These are phyloP conservation scores for Claviceps citrina DNA, from an alignment of 2,329 filamentous ascomycete genomes.

Conservation along the genomic window DNA sequence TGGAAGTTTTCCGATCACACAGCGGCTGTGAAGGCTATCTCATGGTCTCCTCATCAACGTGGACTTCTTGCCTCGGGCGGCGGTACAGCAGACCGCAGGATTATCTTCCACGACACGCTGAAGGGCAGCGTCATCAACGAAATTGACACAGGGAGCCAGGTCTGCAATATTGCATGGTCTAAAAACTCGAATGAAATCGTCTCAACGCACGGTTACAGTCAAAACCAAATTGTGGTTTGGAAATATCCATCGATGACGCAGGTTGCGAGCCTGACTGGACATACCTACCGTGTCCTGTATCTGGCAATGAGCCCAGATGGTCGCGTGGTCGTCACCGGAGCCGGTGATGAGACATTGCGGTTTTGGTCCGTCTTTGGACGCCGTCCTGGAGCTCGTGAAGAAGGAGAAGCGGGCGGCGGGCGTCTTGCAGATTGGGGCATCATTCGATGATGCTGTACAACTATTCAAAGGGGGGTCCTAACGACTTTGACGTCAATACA, in stretches of 20 bases:
- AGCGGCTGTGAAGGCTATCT: slow-evolving; percentile 91
- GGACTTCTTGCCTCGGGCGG: slow-evolving; percentile 90
- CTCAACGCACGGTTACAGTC: slow-evolving; percentile 89
- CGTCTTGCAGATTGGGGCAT: slow-evolving; percentile 67
- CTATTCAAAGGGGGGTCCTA: no score
- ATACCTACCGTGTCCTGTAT: slow-evolving; percentile 92
- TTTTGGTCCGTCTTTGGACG: slow-evolving; percentile 96
- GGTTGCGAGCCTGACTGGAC: slow-evolving; percentile 84
- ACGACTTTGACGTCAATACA: not conserved
- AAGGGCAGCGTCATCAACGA: slow-evolving; percentile 71
- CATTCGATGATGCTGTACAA: slow-evolving; percentile 40
- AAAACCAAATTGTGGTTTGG: slow-evolving; percentile 98
- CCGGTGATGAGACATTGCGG: slow-evolving; percentile 84
- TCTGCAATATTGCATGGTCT: slow-evolving; percentile 96
- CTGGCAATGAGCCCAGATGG: slow-evolving; percentile 96
- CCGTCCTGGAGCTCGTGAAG: slow-evolving; percentile 56
- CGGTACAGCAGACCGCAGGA: slow-evolving; percentile 86
- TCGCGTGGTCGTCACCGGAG: slow-evolving; percentile 83
- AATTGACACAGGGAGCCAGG: slow-evolving; percentile 91
- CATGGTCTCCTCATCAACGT: slow-evolving; percentile 93
- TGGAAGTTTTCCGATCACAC: slow-evolving; percentile 93
- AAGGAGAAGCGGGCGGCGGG: slow-evolving; percentile 43
- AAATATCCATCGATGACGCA: slow-evolving; percentile 98
- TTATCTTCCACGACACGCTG: slow-evolving; percentile 94
- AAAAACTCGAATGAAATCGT: slow-evolving; percentile 97